Evolutionary conservation across 2,329 filamentous ascomycete species (phyloP), one percentile per base, ranked within the genome.

Genomic region (Endoconidiophora polonica): DNA sequence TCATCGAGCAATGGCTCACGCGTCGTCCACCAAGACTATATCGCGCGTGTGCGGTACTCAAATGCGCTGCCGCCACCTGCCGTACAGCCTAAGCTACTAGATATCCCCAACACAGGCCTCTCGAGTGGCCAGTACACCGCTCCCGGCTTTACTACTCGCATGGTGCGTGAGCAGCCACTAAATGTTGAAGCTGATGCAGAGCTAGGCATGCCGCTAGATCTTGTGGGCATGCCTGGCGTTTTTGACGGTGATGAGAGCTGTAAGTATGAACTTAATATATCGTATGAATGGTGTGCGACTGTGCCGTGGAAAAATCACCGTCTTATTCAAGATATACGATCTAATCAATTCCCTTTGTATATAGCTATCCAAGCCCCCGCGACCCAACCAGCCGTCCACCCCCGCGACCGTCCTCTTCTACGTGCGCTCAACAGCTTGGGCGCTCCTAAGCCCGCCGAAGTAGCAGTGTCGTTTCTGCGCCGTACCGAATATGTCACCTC

Each of bases 111-210:
- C 59, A 91, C 86, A 51, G 91, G 91, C 40, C 76, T 96, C 14
- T 75, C 84, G 39, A 84, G 80, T 57, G 83, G 82, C 53, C 84
- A 93, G 62, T 96, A 95, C 66, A 93, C 91, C 29, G 86, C 81
- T 3, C 86, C 91, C 1, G 81, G 81, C 20, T 98, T 94, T 68
- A 87, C 88, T 26, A 91, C 88, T 43, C 80, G 86, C 55, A 71
- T 98, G 57, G 86, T 85, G 16, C 75, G 90, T 60, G 87, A 94
- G 60, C 91, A 96, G 68, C 85, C 90, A 48, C 72, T 94, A 45
- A 96, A 95, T 61, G 91, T 98, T 54, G 91, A 98, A 66, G 87
- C 87, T 26, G 91, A 98, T 75, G 91, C 88, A 6, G 91, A 98
- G 69, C 76, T 96, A 58, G 91, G 91, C 52, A 96, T 98, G 91